Conservation (phyloP, 1,139 yeast species). For the Nakaseomyces sp. region DNA sequence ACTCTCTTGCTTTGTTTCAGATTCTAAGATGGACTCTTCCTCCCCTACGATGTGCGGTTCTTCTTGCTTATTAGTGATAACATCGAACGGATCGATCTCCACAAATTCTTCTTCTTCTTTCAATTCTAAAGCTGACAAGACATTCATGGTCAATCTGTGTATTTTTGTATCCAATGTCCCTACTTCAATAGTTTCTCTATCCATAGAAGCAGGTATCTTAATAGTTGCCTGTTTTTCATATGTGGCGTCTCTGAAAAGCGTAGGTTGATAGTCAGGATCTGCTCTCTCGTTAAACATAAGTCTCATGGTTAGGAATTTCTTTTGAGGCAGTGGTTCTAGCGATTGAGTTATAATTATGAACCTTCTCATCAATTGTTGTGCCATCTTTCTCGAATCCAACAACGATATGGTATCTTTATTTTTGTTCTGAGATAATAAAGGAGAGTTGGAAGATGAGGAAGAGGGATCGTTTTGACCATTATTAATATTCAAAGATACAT, state of each 20-base stretch:
- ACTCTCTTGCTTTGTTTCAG: constrained; percentile 8
- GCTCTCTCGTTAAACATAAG: constrained; percentile 41
- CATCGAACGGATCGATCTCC: constrained; percentile 31
- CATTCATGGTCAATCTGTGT: constrained; percentile 22
- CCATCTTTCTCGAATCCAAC: constrained; percentile 34
- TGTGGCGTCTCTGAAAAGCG: constrained; percentile 39
- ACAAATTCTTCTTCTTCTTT: constrained; percentile 7
- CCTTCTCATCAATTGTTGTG: constrained; percentile 41
- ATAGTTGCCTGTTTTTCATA: constrained; percentile 29
- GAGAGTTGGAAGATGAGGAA: neutral
- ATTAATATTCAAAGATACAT: constrained; percentile 25
- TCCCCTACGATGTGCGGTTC: too few species aligned
- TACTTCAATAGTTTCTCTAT: constrained; percentile 18
- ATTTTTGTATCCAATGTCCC: constrained; percentile 25
- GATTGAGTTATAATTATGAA: constrained; percentile 46
- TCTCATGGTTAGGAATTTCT: constrained; percentile 39
- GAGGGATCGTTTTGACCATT: neutral
- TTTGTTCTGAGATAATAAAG: neutral
- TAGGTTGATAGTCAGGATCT: constrained; percentile 43
- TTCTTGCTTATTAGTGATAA: constrained; percentile 10
- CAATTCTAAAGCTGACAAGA: constrained; percentile 20
- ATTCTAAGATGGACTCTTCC: constrained; percentile 2
- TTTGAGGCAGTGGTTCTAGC: constrained; percentile 40
- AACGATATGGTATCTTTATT: constrained; percentile 20
- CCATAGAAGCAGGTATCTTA: constrained; percentile 22